Evolutionary conservation across 495 filamentous ascomycete genomes (phyloP), one percentile per base, ranked within the genome.

Genomic region (Paragyromitra xinjiangensis): DNA sequence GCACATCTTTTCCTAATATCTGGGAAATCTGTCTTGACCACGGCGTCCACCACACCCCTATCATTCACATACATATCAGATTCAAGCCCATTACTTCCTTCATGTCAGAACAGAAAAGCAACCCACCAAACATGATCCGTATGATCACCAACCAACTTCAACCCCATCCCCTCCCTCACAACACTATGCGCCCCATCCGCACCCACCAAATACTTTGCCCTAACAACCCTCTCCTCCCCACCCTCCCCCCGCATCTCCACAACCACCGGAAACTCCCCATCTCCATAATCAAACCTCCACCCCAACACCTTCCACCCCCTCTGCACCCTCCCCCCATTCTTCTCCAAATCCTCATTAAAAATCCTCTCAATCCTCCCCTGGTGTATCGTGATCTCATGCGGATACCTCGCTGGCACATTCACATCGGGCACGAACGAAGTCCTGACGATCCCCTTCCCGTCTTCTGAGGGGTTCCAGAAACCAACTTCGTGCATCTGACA

Each of bases 41-140:
- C 88, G 73, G 93, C 86, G 73, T 97, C 94, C 90, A 95, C 91
- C 14, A 96, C 93, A 73, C 94, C 93, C 87, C 87, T 81, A 45
- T 2, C 34, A 8, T 42, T 29, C 22, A 0, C 14, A 26, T 3
- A 0, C 9, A 40, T 44, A 7, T 65, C 29, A 73, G 42, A 59
- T 7, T 16, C 37, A 16, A 39, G 34, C 40, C 29, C 12, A 14
- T 26, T 29, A 7, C 48, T 16, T 7, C n/a, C 16, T 8, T 8
- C 5, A 16, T 0, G 3, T 0, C 86, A 50, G 85, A 82, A 56
- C 12, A 5, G 45, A 14, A 22, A 24, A 48, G 7, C 2, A 29
- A 64, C 64, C 19, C 6, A 78, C 91, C 91, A 93, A 59, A 92
- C 87, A 40, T 90, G 86, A 82, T 95, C 92, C 42, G 86, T 90